These are phyloP conservation scores for Xerocomellus amylosporus DNA, from an alignment of 768 basidiomycete species.

Conservation along the genomic window DNA sequence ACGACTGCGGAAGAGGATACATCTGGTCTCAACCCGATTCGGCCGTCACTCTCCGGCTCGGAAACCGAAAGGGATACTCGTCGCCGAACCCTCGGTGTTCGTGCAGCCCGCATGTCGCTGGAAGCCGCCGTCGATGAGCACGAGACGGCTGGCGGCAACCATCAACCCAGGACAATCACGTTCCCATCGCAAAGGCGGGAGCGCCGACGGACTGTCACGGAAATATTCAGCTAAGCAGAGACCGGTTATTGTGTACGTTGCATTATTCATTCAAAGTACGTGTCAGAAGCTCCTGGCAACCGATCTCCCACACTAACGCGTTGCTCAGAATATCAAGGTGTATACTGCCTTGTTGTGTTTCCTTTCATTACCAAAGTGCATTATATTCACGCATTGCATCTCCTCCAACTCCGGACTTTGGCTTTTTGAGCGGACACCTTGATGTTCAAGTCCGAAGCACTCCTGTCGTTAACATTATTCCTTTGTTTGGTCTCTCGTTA, in stretches of 20 bases:
- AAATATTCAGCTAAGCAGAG: slow-evolving; percentile 38
- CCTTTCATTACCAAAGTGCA: slow-evolving; percentile 12
- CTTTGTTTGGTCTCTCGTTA: slow-evolving; percentile 20
- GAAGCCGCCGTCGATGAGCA: slow-evolving; percentile 32
- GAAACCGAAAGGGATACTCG: slow-evolving; percentile 52
- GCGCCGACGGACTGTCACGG: slow-evolving; percentile 50
- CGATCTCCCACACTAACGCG: not conserved
- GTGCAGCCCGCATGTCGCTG: slow-evolving; percentile 47
- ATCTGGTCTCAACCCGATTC: slow-evolving; percentile 22
- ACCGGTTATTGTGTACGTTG: slow-evolving; percentile 11
- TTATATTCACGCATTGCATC: slow-evolving; percentile 27
- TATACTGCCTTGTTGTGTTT: slow-evolving; percentile 17
- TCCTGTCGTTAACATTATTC: slow-evolving; percentile 34
- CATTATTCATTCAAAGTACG: slow-evolving; percentile 21
- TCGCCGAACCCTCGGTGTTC: slow-evolving; percentile 37
- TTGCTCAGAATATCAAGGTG: slow-evolving; percentile 16
- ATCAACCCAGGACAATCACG: slow-evolving; percentile 40
- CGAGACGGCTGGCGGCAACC: slow-evolving; percentile 27
- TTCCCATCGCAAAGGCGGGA: slow-evolving; percentile 36
- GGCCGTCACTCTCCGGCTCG: slow-evolving; percentile 38
- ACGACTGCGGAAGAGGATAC: slow-evolving; percentile 26
- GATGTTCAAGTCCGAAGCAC: slow-evolving; percentile 14
- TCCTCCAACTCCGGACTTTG: slow-evolving; percentile 9
- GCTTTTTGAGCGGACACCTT: slow-evolving; percentile 16
- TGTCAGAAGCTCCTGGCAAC: not conserved